Percentiles rank a stretch among this genome's conserved stretches.
phyloP scores from a whole-genome alignment of 225 moss, liverwort and hornwort genomes.

The Bryoerythrophyllum caledonicum region DNA sequence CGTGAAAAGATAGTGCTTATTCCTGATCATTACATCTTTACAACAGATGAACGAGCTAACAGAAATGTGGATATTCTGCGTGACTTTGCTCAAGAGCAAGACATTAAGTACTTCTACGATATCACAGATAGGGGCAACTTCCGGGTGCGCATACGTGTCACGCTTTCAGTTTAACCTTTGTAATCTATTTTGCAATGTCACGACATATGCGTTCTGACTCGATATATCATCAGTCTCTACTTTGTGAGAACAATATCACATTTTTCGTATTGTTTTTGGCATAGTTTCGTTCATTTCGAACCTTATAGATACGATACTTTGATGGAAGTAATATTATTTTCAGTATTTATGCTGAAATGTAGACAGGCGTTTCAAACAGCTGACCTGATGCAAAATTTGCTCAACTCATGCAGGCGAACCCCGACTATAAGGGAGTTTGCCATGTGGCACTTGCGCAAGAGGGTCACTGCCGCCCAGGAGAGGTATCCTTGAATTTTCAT shows the following conservation, averaged over 20 bases:
- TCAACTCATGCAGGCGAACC: conserved; percentile 68
- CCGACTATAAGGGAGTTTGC: conserved; percentile 97
- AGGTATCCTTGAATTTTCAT: conserved; percentile 44
- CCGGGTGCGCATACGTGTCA: conserved; percentile 42
- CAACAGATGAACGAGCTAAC: conserved; percentile 83
- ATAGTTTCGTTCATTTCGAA: conserved; percentile 3
- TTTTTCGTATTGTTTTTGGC: background rate
- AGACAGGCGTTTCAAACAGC: background rate
- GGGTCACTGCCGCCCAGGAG: conserved; percentile 98
- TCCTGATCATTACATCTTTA: conserved; percentile 99
- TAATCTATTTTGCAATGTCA: background rate
- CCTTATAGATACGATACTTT: background rate
- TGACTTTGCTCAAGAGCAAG: conserved; percentile 90
- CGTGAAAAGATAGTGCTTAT: conserved; percentile 93
- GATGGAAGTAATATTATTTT: background rate
- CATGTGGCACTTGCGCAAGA: conserved; percentile 97
- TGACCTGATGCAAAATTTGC: conserved; percentile 9
- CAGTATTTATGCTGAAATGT: background rate
- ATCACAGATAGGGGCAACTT: conserved; percentile 81
- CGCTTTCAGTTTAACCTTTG: background rate
- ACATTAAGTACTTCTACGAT: conserved; percentile 96
- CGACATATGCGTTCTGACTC: background rate
- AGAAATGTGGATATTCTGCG: conserved; percentile 97
- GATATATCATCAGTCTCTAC: background rate
- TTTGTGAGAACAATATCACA: background rate